These are phyloP conservation scores for Marasmius sp. DNA, from an alignment of 1,284 basidiomycete species.

Conservation along the genomic window DNA sequence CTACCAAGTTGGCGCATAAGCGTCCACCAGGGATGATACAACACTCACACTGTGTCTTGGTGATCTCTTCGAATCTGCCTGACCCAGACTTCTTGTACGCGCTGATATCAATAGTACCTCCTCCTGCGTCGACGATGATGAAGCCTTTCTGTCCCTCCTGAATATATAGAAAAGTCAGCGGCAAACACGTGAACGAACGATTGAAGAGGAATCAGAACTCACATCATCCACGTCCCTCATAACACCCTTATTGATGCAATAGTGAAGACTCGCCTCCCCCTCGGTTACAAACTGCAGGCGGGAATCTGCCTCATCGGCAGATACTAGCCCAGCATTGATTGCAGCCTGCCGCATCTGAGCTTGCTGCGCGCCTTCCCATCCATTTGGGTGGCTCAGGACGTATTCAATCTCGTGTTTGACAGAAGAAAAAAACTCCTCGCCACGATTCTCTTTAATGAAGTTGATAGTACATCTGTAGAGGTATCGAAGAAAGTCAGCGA, in stretches of 20 bases:
- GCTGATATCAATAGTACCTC: constrained; percentile 42
- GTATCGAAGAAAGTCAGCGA: constrained; percentile 21
- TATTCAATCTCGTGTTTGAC: constrained; percentile 18
- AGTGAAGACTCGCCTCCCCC: constrained; percentile 51
- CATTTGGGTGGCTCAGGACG: constrained; percentile 28
- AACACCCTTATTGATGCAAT: constrained; percentile 40
- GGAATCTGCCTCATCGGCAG: constrained; percentile 20
- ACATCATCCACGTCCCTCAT: constrained; percentile 39
- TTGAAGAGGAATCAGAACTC: background rate
- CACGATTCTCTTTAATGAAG: constrained; percentile 1
- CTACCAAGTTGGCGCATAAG: constrained; percentile 11
- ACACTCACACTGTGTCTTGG: constrained; percentile 39
- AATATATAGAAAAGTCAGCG: background rate
- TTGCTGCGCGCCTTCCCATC: constrained; percentile 30
- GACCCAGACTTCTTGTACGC: constrained; percentile 9
- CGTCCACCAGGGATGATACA: background rate
- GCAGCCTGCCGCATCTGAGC: constrained; percentile 27
- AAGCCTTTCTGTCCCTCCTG: constrained; percentile 34
- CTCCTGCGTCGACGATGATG: constrained; percentile 52
- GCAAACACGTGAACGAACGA: background rate
- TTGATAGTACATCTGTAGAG: constrained; percentile 47
- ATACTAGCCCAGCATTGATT: constrained; percentile 21
- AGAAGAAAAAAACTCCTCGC: constrained; percentile 12
- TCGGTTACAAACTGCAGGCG: constrained; percentile 48
- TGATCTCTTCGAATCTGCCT: constrained; percentile 35